Evolutionary conservation across 306 rosid genomes (phyloP), one percentile per base, ranked within the genome.

Genomic region (Gynostemma pentaphyllum): DNA sequence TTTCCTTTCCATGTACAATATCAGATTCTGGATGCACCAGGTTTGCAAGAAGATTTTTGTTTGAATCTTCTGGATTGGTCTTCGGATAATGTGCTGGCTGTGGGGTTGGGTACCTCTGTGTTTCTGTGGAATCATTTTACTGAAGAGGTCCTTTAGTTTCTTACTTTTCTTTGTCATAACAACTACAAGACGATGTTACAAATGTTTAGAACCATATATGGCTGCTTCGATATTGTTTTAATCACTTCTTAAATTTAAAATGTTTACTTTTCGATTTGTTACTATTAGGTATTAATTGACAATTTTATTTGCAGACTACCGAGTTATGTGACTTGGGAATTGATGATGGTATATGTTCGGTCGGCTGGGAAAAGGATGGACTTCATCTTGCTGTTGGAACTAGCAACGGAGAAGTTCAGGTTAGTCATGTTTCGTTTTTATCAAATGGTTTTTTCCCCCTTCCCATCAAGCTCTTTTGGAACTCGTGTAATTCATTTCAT

Each of bases 11-110:
- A n/a, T n/a, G n/a, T n/a, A n/a, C n/a, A n/a, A n/a, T n/a, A n/a
- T 54, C 64, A 88, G 99, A 95, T 94, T 64, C 72, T 94, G 78
- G 99, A 94, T 74, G 99, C 99, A 23, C 99, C 99, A 29, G 99
- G 95, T 7, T 67, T 94, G 81, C 97, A 88, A 78, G 99, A 94
- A 27, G 97, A 94, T 72, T 94, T 94, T 72, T 94, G 88, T 75
- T 71, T 94, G 74, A 94, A 94, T 80, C 95, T 94, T 2, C 95
- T 94, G 64, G 99, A 88, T 76, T 94, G 99, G 99, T 94, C 99
- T 75, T 80, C 95, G 32, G 79, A 94, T 70, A 94, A 94, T 75
- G 94, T 94, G 47, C 68, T 94, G 65, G 97, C 97, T 37, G 99
- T 94, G 54, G 99, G 99, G 28, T 72, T 94, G 75, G 97, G 97